Conservation (phyloP, 345 rosid genomes). For the Mallotus nudiflorus region DNA sequence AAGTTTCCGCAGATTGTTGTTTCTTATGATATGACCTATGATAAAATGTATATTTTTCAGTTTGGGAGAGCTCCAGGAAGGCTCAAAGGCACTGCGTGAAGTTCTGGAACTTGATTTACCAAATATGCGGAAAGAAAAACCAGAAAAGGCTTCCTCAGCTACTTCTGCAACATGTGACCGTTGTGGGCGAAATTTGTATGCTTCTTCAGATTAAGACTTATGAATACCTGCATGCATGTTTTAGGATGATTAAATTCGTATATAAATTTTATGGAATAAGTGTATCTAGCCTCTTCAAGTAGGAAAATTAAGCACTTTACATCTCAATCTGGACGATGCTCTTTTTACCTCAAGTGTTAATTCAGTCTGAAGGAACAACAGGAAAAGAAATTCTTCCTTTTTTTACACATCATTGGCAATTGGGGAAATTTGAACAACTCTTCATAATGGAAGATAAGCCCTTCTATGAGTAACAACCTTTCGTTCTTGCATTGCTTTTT, state of each 20-base stretch:
- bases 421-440: background rate
- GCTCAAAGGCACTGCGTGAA: constrained; percentile 61
- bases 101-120: constrained; percentile 78
- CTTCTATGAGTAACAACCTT: too few species aligned
- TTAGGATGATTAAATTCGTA: background rate
- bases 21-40: background rate
- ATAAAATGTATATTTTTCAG: constrained; percentile 36
- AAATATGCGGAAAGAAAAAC: constrained; percentile 46
- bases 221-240: too few species aligned
- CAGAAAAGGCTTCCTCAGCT: constrained; percentile 39
- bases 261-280: background rate
- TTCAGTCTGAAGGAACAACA: background rate
- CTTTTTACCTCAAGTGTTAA: too few species aligned
- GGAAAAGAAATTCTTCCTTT: background rate
- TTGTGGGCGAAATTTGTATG: constrained; percentile 66
- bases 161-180: constrained; percentile 59
- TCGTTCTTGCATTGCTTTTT: too few species aligned
- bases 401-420: too few species aligned
- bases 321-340: background rate
- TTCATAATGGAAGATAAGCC: too few species aligned
- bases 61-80: constrained; percentile 72
- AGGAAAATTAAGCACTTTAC: background rate
- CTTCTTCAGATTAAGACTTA: constrained; percentile 13
- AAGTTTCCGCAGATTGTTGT: background rate
- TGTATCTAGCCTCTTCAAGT: background rate